Evolutionary conservation across 768 basidiomycete species (phyloP).

Genomic region (Agaricus subrufescens): DNA sequence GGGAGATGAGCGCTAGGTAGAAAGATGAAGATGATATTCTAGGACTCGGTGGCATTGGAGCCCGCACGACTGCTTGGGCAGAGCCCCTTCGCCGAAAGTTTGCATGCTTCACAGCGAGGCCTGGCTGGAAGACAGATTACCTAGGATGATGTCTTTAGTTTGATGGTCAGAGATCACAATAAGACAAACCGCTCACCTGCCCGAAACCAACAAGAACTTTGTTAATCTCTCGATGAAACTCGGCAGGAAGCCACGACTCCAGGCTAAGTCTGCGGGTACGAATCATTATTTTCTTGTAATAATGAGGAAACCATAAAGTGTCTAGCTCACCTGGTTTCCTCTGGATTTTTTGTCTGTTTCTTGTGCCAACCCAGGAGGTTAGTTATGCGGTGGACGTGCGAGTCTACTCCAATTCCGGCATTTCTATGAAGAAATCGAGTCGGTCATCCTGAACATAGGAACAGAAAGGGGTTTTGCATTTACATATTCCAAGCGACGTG

Average conservation of each 20-base stretch:
- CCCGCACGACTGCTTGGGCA: slow-evolving; percentile 60
- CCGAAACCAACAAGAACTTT: slow-evolving; percentile 81
- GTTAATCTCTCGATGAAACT: slow-evolving; percentile 72
- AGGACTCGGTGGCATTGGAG: slow-evolving; percentile 5
- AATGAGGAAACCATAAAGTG: neutral
- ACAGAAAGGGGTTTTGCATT: slow-evolving; percentile 16
- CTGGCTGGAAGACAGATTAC: slow-evolving; percentile 61
- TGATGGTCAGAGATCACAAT: neutral
- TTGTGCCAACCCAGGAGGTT: slow-evolving; percentile 93
- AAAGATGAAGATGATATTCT: no score
- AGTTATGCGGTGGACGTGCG: slow-evolving; percentile 94
- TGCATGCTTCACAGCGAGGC: slow-evolving; percentile 62
- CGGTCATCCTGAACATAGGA: neutral
- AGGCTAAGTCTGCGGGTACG: slow-evolving; percentile 52
- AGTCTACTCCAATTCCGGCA: slow-evolving; percentile 90
- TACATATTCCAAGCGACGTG: slow-evolving; percentile 85
- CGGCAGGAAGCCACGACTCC: slow-evolving; percentile 79
- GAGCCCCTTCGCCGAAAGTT: slow-evolving; percentile 45
- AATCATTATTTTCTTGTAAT: neutral
- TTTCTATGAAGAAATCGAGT: slow-evolving; percentile 43
- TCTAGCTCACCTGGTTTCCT: slow-evolving; percentile 68
- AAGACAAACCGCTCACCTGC: slow-evolving; percentile 46
- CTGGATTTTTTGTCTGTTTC: slow-evolving; percentile 76
- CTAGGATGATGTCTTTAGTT: slow-evolving; percentile 26
- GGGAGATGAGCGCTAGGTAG: no score